Evolutionary conservation across 192 early-diverging fungal genomes (phyloP).

Genomic region (Gaertneriomyces semiglobifer): DNA sequence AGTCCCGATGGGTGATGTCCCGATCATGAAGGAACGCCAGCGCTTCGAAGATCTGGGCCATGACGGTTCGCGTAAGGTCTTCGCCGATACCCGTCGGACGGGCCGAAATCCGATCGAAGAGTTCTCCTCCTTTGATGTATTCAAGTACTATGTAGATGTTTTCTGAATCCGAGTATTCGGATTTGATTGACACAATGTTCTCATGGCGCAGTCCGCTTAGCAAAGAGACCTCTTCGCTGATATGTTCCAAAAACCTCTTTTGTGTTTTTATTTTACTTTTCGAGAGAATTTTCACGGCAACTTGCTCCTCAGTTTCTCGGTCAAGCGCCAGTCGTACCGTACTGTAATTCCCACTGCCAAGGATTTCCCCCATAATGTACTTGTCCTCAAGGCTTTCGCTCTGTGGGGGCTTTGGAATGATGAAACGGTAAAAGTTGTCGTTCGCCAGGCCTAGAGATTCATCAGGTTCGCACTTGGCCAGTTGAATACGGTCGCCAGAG

Average conservation of each 20-base stretch:
- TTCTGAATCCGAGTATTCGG: slow-evolving; percentile 55
- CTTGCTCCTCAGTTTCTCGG: slow-evolving; percentile 52
- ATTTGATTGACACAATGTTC: slow-evolving; percentile 68
- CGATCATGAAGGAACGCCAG: slow-evolving; percentile 74
- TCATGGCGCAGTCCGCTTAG: slow-evolving; percentile 51
- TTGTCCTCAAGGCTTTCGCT: slow-evolving; percentile 24
- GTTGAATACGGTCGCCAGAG: slow-evolving; percentile 62
- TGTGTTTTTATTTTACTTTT: slow-evolving; percentile 53
- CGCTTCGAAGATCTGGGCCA: slow-evolving; percentile 69
- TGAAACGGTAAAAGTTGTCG: not conserved
- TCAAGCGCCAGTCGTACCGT: slow-evolving; percentile 60
- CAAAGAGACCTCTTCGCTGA: slow-evolving; percentile 64
- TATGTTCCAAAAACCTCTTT: slow-evolving; percentile 59
- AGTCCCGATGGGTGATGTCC: slow-evolving; percentile 73
- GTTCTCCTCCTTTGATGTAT: slow-evolving; percentile 70
- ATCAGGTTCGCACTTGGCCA: slow-evolving; percentile 47
- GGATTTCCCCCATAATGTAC: slow-evolving; percentile 12
- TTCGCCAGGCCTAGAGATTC: not conserved
- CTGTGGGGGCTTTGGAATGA: slow-evolving; percentile 7
- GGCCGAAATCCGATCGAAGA: slow-evolving; percentile 77
- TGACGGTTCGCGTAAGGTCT: slow-evolving; percentile 61
- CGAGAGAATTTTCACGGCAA: slow-evolving; percentile 73
- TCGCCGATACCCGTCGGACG: slow-evolving; percentile 49
- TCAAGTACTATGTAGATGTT: slow-evolving; percentile 75
- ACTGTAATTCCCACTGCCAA: slow-evolving; percentile 65